phyloP scores from a whole-genome alignment of 164 flowering plant genomes.

The Piper longum region DNA sequence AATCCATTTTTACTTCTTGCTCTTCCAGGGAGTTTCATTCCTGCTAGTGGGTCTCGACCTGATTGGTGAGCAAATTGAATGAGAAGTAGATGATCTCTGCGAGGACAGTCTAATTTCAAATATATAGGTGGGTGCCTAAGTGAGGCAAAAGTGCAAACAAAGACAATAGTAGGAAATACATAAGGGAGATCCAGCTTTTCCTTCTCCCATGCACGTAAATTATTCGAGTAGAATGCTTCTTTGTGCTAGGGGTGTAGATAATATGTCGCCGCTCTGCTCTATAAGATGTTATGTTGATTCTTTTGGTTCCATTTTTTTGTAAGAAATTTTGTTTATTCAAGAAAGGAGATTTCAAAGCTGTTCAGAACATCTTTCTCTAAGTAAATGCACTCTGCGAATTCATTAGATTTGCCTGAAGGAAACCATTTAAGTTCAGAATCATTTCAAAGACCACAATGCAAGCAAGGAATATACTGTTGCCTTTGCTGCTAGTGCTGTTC shows the following conservation, averaged over 20 bases:
- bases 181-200: constrained; percentile 4
- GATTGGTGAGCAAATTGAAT: constrained; percentile 86
- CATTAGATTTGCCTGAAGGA: not conserved
- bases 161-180: not conserved
- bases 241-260: constrained; percentile 13
- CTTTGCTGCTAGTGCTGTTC: not conserved
- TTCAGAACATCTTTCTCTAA: not conserved
- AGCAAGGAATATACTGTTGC: not conserved
- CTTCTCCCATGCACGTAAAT: constrained; percentile 6
- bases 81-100: constrained; percentile 5
- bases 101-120: not conserved
- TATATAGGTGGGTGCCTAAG: constrained; percentile 2
- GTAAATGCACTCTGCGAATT: not conserved
- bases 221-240: constrained; percentile 2
- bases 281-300: constrained; percentile 19
- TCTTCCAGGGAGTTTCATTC: constrained; percentile 91
- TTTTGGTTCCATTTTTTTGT: constrained; percentile 43
- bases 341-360: not conserved
- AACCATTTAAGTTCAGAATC: not conserved
- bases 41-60: constrained; percentile 87
- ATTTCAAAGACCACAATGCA: not conserved
- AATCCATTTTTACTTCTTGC: constrained; percentile 93
- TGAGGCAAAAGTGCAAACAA: constrained; percentile 2
- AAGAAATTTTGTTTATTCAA: constrained; percentile 23
- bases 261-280: constrained; percentile 6